Evolutionary conservation across 805 yeast species (phyloP).

Genomic region (Candida montana): DNA sequence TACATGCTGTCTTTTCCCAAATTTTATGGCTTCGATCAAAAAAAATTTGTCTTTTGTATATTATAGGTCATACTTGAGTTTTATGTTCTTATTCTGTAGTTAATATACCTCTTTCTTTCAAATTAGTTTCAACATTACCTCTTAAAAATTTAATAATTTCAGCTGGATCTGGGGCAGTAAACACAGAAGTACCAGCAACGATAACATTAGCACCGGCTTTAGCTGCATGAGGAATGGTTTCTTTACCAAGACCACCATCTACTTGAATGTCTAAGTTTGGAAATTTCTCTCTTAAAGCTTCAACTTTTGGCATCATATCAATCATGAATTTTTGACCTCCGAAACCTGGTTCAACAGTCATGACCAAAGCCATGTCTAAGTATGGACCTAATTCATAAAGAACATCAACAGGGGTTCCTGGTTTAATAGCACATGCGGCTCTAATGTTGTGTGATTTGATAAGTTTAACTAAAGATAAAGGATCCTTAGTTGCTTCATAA

Average conservation of each 20-base stretch:
- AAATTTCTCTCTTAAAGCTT: slow-evolving; percentile 60
- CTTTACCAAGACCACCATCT: slow-evolving; percentile 92
- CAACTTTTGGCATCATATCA: slow-evolving; percentile 95
- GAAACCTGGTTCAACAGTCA: slow-evolving; percentile 99
- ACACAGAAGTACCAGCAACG: slow-evolving; percentile 95
- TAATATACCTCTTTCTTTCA: slow-evolving; percentile 40
- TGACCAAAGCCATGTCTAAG: slow-evolving; percentile 90
- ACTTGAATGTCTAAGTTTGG: slow-evolving; percentile 88
- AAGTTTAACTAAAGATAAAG: slow-evolving; percentile 62
- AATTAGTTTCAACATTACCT: slow-evolving; percentile 47
- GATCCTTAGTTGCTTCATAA: slow-evolving; percentile 84
- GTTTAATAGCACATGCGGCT: slow-evolving; percentile 93
- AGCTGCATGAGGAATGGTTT: slow-evolving; percentile 84
- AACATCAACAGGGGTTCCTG: slow-evolving; percentile 84
- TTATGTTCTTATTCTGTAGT: slow-evolving; percentile 2
- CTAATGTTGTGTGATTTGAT: slow-evolving; percentile 81
- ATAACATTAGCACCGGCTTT: slow-evolving; percentile 96
- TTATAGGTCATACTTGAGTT: background rate
- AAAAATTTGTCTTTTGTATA: slow-evolving; percentile 2
- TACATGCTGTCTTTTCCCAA: no score
- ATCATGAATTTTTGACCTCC: slow-evolving; percentile 97
- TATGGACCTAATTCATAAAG: slow-evolving; percentile 67
- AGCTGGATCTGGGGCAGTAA: slow-evolving; percentile 74
- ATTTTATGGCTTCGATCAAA: no score
- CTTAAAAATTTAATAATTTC: slow-evolving; percentile 70